These are phyloP conservation scores for Fusarium stilboides DNA, from an alignment of 2,329 filamentous ascomycete genomes.

Conservation along the genomic window DNA sequence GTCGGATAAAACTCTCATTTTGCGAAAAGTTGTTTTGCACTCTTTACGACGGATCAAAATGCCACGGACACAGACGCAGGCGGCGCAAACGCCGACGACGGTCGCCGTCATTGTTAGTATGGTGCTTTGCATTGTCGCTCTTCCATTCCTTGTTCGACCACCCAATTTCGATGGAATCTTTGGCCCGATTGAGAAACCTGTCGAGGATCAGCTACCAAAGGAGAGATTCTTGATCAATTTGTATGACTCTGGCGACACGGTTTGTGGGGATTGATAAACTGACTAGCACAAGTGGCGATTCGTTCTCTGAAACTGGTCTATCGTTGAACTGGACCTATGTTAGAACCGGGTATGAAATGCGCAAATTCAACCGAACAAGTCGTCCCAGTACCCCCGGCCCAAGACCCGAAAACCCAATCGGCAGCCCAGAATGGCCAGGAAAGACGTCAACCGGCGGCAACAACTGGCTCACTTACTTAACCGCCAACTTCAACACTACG, in stretches of 20 bases:
- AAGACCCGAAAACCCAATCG: slow-evolving; percentile 15
- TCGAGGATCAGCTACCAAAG: neutral
- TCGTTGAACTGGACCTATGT: neutral
- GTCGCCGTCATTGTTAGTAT: neutral
- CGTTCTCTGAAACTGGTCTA: slow-evolving; percentile 4
- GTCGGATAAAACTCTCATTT: neutral
- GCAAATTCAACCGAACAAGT: neutral
- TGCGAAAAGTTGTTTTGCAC: neutral
- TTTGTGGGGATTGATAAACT: neutral
- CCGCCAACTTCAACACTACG: slow-evolving; percentile 13
- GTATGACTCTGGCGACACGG: neutral
- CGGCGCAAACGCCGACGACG: neutral
- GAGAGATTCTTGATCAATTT: neutral
- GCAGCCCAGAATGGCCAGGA: slow-evolving; percentile 24
- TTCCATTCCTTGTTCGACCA: neutral
- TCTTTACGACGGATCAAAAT: neutral
- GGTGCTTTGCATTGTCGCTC: neutral
- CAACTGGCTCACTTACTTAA: slow-evolving; percentile 17
- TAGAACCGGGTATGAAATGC: neutral
- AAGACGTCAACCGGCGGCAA: slow-evolving; percentile 4
- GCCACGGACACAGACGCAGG: neutral
- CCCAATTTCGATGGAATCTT: neutral
- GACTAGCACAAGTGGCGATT: slow-evolving; percentile 17
- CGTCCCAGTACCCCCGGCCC: neutral
- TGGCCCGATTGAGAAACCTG: neutral